These are phyloP conservation scores for Castanea mollissima DNA, from an alignment of 306 rosid species.

Conservation along the genomic window DNA sequence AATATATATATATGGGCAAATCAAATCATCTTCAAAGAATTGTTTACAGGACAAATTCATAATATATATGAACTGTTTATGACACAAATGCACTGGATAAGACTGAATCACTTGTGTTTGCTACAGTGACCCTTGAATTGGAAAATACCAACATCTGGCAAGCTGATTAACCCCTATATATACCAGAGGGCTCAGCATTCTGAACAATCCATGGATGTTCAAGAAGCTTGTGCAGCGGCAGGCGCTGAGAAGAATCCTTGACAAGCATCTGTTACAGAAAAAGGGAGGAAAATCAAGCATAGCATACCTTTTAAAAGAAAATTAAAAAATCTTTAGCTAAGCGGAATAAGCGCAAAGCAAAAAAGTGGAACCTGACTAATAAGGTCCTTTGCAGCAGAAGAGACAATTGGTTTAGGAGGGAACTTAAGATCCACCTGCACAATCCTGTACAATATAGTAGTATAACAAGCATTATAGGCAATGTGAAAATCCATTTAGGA, in stretches of 20 bases:
- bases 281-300: neutral
- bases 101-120: constrained; percentile 5
- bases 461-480: neutral
- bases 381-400: constrained; percentile 91
- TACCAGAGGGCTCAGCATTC: constrained; percentile 92
- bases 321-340: neutral
- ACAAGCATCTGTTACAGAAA: constrained; percentile 71
- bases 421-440: constrained; percentile 95
- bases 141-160: constrained; percentile 1
- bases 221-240: constrained; percentile 85
- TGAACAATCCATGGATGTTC: constrained; percentile 98
- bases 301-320: constrained; percentile 11
- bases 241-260: constrained; percentile 78
- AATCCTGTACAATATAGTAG: constrained; percentile 50
- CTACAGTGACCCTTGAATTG: constrained; percentile 1
- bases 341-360: neutral
- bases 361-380: constrained; percentile 70
- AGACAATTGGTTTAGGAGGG: constrained; percentile 87
- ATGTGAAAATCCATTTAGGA: neutral
- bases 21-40: neutral
- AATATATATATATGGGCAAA: no score
- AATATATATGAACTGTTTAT: constrained; percentile 22
- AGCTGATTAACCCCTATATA: constrained; percentile 53
- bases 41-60: neutral
- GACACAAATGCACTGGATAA: constrained; percentile 16